Base-by-base conservation (phyloP, 2,329 filamentous ascomycete genomes). In the Aspergillus quadricinctus region DNA sequence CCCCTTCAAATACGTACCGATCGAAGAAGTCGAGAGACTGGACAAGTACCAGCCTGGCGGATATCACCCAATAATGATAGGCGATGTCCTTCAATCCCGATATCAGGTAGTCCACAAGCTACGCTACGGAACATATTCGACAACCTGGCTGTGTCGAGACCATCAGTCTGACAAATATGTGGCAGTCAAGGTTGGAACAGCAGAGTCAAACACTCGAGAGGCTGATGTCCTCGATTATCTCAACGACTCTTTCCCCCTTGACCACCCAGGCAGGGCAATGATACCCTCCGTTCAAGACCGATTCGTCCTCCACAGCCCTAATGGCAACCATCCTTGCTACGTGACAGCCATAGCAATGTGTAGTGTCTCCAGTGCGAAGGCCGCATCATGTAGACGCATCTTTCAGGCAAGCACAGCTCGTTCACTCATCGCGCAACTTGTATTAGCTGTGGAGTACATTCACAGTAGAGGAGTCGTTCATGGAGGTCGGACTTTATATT, bases 381-480 rank as follows among this genome's bases (percentile, higher is more conserved):
- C 64, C 2, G 52, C 52, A 19, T 8, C 61, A 25, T 62, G 57
- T 54, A 57, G 61, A 55, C 50, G 61, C 23, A 43, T 56, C 3
- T 27, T 58, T 21, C 51, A 35, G 37, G 50, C 56, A 9, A 52
- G 59, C 11, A 54, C 55, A 0, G 63, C 62, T 40, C 51, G 58
- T 50, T 54, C 60, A 5, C 61, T 67, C 10, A 49, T 57, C 5
- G 31, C 62, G 41, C 64, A 67, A 31, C 64, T 67, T 52, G 53
- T 67, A 29, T 53, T 63, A 29, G 62, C 55, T 37, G 46, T 67
- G 7, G 50, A 61, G 45, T 64, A 62, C 21, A 57, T 62, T 3
- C 64, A 66, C 54, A 62, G 58, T 45, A 58, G 63, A 56, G 62
- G 62, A 4, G 63, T 67, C 46, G 63, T 63, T 52, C 65, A 67